Evolutionary conservation across 164 flowering plant genomes (phyloP).

Genomic region (Umbellularia californica): DNA sequence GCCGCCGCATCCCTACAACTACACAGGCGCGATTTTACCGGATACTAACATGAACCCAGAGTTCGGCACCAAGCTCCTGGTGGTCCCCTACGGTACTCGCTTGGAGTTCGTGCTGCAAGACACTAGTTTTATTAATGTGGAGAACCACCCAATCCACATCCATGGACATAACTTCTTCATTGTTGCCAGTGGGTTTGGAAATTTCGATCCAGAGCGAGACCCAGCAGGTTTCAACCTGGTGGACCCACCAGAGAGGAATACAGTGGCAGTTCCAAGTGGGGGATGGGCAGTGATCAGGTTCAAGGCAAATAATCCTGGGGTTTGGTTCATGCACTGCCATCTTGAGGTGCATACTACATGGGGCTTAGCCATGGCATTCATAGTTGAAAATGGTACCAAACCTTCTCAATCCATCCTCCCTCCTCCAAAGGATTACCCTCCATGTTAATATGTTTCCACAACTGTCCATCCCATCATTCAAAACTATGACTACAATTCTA

Average conservation of each 20-base stretch:
- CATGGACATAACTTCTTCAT: slow-evolving; percentile 60
- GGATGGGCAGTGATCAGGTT: slow-evolving; percentile 56
- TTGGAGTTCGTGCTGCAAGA: slow-evolving; percentile 53
- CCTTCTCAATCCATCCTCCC: slow-evolving; percentile 32
- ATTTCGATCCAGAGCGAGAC: slow-evolving; percentile 32
- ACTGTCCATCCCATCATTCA: not conserved
- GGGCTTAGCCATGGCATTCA: slow-evolving; percentile 48
- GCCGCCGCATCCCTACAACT: slow-evolving; percentile 34
- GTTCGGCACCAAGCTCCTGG: slow-evolving; percentile 29
- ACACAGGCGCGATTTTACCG: slow-evolving; percentile 32
- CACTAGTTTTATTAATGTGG: slow-evolving; percentile 36
- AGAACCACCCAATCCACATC: slow-evolving; percentile 62
- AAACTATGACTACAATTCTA: too few species aligned
- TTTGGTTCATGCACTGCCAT: slow-evolving; percentile 63
- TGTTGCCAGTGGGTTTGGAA: slow-evolving; percentile 50
- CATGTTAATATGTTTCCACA: slow-evolving; percentile 22
- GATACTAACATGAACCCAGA: slow-evolving; percentile 37
- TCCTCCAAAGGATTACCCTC: slow-evolving; percentile 51
- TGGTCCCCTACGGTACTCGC: slow-evolving; percentile 23
- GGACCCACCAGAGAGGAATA: slow-evolving; percentile 20
- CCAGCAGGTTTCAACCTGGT: slow-evolving; percentile 12
- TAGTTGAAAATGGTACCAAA: slow-evolving; percentile 32
- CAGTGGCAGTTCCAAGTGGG: slow-evolving; percentile 48
- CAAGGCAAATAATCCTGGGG: slow-evolving; percentile 54
- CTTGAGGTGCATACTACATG: slow-evolving; percentile 50